Evolutionary conservation across 2,329 filamentous ascomycete genomes (phyloP), one percentile per base, ranked within the genome.

Genomic region (Colletotrichum lindemuthianum): DNA sequence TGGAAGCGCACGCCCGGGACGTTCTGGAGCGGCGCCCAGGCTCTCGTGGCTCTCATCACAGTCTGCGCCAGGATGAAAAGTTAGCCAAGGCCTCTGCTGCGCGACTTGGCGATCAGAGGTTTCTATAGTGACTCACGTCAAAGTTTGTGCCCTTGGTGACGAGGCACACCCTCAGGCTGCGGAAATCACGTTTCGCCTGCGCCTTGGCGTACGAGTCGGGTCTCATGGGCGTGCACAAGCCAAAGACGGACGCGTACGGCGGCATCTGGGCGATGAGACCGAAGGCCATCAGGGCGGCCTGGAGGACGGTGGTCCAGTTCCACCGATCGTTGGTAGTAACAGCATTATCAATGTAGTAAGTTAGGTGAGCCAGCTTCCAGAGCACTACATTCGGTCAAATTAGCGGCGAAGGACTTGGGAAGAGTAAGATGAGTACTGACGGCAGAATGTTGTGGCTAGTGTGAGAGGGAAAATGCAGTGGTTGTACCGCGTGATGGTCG

Each of bases 71-170:
- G 24, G 24, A 24, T 24, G 24, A 4, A 1, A 24, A 4, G 24
- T 24, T 1, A 24, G 24, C 24, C 3, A 24, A 24, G 4, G 24
- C 24, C 24, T 24, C 24, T 24, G 24, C 24, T 24, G 24, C 24
- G 24, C 24, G 24, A 24, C 24, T 1, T 4, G 5, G 24, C 1
- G 1, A 24, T 24, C 24, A 24, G 4, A 24, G 1, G 24, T 24
- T 24, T 5, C 24, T 24, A 1, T 5, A 24, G 4, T 4, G 6
- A 41, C 24, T 58, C 15, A 58, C 54, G 8, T 58, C 54, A 34
- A 49, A 49, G 13, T 58, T 58, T 15, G 54, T 58, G 36, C 54
- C 54, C 16, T 58, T 58, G 3, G 54, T 58, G 12, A 58, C 54
- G 13, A 58, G 54, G 34, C 54, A 58, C 0, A 58, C 36, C 34